Evolutionary conservation across 805 yeast genomes (phyloP).

Genomic region (Barnettozyma sucrosica): DNA sequence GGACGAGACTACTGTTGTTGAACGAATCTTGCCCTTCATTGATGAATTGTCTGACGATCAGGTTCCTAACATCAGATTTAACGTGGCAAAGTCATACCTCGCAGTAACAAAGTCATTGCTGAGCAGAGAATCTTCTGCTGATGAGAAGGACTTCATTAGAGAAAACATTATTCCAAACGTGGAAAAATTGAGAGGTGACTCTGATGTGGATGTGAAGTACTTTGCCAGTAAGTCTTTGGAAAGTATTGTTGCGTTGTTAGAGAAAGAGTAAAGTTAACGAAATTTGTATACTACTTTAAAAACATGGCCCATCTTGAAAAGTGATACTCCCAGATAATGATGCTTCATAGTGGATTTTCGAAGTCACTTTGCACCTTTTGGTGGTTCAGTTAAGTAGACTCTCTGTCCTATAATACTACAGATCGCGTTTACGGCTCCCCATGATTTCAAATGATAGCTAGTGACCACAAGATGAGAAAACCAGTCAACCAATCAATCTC

Average conservation of each 20-base stretch:
- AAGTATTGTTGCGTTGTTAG: slow-evolving; percentile 12
- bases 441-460: too few species aligned
- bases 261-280: slow-evolving; percentile 2
- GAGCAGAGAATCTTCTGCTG: slow-evolving; percentile 9
- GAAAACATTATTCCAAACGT: slow-evolving; percentile 58
- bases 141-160: slow-evolving; percentile 34
- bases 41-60: slow-evolving; percentile 65
- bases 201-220: slow-evolving; percentile 84
- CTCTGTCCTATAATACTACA: too few species aligned
- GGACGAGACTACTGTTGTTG: slow-evolving; percentile 45
- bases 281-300: neutral
- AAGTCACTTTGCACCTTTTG: too few species aligned
- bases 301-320: neutral
- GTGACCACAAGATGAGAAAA: too few species aligned
- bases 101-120: slow-evolving; percentile 50
- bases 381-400: too few species aligned
- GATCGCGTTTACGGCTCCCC: too few species aligned
- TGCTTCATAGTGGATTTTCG: too few species aligned
- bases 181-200: slow-evolving; percentile 59
- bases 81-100: slow-evolving; percentile 81
- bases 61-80: slow-evolving; percentile 94
- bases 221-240: slow-evolving; percentile 66
- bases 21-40: slow-evolving; percentile 74
- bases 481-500: too few species aligned
- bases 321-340: too few species aligned